These are phyloP conservation scores for Prunus armeniaca DNA, from an alignment of 306 rosid genomes.

Conservation along the genomic window DNA sequence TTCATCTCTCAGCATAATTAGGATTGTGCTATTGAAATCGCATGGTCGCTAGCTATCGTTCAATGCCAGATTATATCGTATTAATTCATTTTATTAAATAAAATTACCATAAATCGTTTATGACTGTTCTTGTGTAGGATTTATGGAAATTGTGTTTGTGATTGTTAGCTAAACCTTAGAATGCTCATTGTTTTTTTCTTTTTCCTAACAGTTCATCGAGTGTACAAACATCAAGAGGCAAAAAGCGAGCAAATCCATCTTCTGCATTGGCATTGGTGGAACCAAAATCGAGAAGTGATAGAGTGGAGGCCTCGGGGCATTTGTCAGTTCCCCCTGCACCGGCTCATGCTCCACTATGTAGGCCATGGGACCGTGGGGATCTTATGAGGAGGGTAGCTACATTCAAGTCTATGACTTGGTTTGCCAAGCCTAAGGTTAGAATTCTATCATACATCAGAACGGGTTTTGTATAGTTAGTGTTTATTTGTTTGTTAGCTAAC, in stretches of 20 bases:
- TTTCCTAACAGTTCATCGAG: conserved; percentile 40
- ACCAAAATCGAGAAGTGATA: conserved; percentile 39
- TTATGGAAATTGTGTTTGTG: not conserved
- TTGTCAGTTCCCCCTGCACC: conserved; percentile 32
- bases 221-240: conserved; percentile 44
- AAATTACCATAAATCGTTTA: not conserved
- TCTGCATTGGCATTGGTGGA: conserved; percentile 48
- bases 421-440: conserved; percentile 87
- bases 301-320: conserved; percentile 32
- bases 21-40: not conserved
- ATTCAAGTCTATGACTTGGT: conserved; percentile 96
- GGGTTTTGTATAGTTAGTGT: not conserved
- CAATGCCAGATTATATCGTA: not conserved
- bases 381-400: conserved; percentile 72
- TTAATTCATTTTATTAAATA: not conserved
- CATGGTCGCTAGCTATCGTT: not conserved
- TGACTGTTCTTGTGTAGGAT: not conserved
- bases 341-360: conserved; percentile 44
- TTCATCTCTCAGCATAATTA: not conserved
- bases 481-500: not conserved
- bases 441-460: not conserved
- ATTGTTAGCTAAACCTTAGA: not conserved
- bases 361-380: conserved; percentile 95
- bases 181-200: not conserved
- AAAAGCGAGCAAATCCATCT: conserved; percentile 55